Evolutionary conservation across 1,139 yeast species (phyloP).

Genomic region (Magnusiomyces clavatus): DNA sequence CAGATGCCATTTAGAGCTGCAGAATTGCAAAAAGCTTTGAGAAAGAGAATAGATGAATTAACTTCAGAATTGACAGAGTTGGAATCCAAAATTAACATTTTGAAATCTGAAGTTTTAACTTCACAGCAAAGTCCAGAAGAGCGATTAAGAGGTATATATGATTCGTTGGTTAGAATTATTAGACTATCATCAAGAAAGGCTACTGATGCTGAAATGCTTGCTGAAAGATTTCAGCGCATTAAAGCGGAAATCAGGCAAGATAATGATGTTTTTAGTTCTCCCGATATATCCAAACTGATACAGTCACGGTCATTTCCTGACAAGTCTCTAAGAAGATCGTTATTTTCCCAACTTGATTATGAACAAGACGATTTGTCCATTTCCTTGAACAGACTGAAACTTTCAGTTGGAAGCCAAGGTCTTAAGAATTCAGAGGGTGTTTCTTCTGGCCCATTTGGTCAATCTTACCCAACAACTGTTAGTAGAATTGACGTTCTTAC

Average conservation of each 20-base stretch:
- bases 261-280: background rate
- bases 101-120: slow-evolving; percentile 9
- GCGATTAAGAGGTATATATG: background rate
- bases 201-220: background rate
- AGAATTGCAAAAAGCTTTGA: slow-evolving; percentile 19
- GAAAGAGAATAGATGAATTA: slow-evolving; percentile 14
- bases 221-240: background rate
- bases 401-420: too few relatives aligned
- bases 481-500: background rate
- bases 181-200: background rate
- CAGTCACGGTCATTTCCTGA: too few relatives aligned
- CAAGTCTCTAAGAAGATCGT: background rate
- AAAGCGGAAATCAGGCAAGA: background rate
- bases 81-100: slow-evolving; percentile 19
- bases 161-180: background rate
- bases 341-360: background rate
- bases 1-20: slow-evolving; percentile 23
- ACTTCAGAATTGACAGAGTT: slow-evolving; percentile 17
- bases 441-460: background rate
- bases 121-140: slow-evolving; percentile 8
- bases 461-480: background rate
- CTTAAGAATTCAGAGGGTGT: too few relatives aligned
- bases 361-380: background rate
- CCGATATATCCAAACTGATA: too few relatives aligned
- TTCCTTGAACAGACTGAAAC: background rate